These are phyloP conservation scores for Teratosphaeria nubilosa DNA, from an alignment of 2,329 filamentous ascomycete species.

Conservation along the genomic window DNA sequence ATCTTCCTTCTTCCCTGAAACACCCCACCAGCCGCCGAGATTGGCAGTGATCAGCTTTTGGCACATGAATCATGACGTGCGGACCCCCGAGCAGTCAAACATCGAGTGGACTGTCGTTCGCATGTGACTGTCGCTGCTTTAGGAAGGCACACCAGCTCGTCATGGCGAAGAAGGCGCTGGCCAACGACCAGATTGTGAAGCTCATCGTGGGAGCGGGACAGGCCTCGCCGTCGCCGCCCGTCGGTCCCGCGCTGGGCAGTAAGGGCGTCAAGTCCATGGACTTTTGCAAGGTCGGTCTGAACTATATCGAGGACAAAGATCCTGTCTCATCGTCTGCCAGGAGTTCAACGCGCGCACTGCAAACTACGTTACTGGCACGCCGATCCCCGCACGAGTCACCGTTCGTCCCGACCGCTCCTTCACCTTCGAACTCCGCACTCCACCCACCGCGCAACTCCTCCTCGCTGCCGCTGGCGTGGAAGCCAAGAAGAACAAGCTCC, in stretches of 20 bases:
- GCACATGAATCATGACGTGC: neutral
- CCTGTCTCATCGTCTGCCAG: constrained; percentile 39
- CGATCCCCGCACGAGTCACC: constrained; percentile 80
- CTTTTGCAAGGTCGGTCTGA: constrained; percentile 74
- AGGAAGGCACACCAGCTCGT: constrained; percentile 1
- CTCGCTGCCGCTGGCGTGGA: constrained; percentile 72
- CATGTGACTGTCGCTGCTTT: neutral
- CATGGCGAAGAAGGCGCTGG: constrained; percentile 44
- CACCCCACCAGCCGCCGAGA: neutral
- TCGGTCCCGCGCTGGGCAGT: constrained; percentile 89
- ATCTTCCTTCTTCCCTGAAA: neutral
- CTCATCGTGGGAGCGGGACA: constrained; percentile 94
- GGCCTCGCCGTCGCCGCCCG: constrained; percentile 86
- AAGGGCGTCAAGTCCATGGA: constrained; percentile 99
- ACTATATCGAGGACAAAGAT: neutral
- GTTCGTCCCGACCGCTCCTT: constrained; percentile 91
- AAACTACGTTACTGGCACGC: constrained; percentile 71
- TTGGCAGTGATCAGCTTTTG: neutral
- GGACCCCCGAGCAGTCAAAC: neutral
- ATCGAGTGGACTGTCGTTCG: neutral
- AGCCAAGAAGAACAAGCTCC: constrained; percentile 63
- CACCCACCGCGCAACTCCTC: constrained; percentile 84
- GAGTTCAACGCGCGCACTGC: constrained; percentile 95
- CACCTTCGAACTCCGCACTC: constrained; percentile 79
- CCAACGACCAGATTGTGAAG: constrained; percentile 74